Base-by-base conservation (phyloP, 208 protist species). In the Crithidia expoeki region DNA sequence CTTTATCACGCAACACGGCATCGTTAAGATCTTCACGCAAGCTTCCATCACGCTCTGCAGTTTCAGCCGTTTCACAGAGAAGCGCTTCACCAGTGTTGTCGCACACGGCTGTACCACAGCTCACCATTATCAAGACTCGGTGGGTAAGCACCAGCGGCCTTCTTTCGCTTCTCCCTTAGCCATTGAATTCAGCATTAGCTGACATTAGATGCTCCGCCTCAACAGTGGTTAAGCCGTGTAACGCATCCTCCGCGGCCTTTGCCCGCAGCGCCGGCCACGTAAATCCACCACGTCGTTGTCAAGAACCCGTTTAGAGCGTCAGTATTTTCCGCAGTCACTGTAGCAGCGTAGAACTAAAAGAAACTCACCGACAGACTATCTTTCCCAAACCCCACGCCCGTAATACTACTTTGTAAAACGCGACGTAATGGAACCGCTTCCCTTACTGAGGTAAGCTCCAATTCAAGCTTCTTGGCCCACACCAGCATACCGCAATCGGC, bases 271-370 rank as follows among this genome's bases (percentile, higher is more conserved):
- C 2, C 42, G 36, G 23, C 42, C 11, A 63, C 51, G 36, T 14
- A 63, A 25, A 38, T 63, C 42, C 6, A 12, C 10, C 27, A 63
- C 14, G 27, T 63, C 51, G 42, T 63, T 30, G 25, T 52, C 0
- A 42, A 42, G 25, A 63, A 63, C 16, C 34, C 58, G 2, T 19
- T 27, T 1, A 63, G 36, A 17, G 40, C 42, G 25, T 63, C 58
- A 17, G 51, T 23, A 16, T 63, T 42, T 4, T 25, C 56, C 19
- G 33, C 36, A 11, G 21, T 25, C 2, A 61, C 56, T 17, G n/a
- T 11, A 2, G 2, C 36, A 1, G 23, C 36, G 32, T 61, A 36
- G 32, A 11, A 2, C 4, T 49, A 33, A 16, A 23, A 30, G n/a
- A 49, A 61, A 2, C 2, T 4, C 33, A 47, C 56, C 36, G 6